Evolutionary conservation across 2,329 filamentous ascomycete genomes (phyloP), one percentile per base, ranked within the genome.

Genomic region (Dothideomycetidae sp.): DNA sequence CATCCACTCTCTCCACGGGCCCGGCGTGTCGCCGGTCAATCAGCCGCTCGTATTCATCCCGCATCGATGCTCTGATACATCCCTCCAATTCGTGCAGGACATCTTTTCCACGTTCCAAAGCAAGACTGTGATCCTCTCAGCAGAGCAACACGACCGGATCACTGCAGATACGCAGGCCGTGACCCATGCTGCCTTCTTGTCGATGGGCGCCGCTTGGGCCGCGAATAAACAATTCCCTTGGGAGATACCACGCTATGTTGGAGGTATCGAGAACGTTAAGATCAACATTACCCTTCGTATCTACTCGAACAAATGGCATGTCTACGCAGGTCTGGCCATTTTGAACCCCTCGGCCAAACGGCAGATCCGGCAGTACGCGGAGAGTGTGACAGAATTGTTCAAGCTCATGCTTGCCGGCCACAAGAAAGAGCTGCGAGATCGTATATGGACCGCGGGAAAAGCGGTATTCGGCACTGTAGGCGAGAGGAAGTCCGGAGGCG

Each of bases 241-340:
- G 90, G 88, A 96, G 52, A 76, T 88, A 32, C 75, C 78, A n/a
- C 84, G 90, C 45, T 98, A 96, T 59, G 75, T 94, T 3, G 90
- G 90, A 41, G 92, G 90, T 36, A 93, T 98, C 52, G 90, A 98
- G 60, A 98, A 98, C 58, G 88, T 96, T 51, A 98, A 98, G 64
- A 93, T 96, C 65, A 98, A 98, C 63, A 77, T 96, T 48, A 96
- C 85, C 48, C 67, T 98, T 47, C 85, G 90, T 50, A 96, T 98
- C 62, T 98, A 96, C 64, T 78, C 80, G 42, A 93, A 94, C 60
- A 98, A 96, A 60, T 98, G 92, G 92, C 92, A 98, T 64, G 90
- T 98, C 41, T 98, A 98, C 58, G 90, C 90, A 13, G 90, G 90
- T 0, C 77, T 98, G 5, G 90, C 92, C 9, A 98, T 98, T 53